Percentiles rank a stretch among this genome's conserved stretches.
These are phyloP conservation scores for Glomus cerebriforme DNA, from an alignment of 192 early-diverging fungal genomes.

Conservation along the genomic window DNA sequence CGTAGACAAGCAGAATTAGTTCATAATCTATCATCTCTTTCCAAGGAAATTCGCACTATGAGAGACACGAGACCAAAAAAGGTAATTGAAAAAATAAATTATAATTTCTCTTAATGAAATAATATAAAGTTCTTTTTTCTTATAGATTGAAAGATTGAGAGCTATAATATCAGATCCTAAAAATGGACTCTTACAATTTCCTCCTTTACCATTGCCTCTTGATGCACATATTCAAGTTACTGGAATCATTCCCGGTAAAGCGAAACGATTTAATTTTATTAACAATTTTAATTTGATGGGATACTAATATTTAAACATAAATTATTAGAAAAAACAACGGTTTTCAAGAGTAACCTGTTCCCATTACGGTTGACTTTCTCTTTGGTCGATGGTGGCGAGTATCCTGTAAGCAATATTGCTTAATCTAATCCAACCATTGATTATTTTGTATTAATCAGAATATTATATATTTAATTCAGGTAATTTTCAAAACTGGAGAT, in stretches of 20 bases:
- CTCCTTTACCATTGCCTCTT: slow-evolving; percentile 84
- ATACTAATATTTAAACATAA: slow-evolving; percentile 1
- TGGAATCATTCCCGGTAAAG: slow-evolving; percentile 78
- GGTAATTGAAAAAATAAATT: slow-evolving; percentile 42
- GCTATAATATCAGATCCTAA: slow-evolving; percentile 81
- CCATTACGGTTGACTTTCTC: slow-evolving; percentile 88
- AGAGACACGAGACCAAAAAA: slow-evolving; percentile 89
- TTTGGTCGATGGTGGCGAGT: slow-evolving; percentile 82
- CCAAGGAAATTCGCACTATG: slow-evolving; percentile 69
- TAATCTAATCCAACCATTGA: background rate
- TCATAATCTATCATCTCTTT: slow-evolving; percentile 68
- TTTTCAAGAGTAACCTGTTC: slow-evolving; percentile 91
- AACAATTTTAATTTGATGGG: background rate
- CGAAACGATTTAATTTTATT: background rate
- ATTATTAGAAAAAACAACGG: slow-evolving; percentile 67
- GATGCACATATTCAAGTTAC: slow-evolving; percentile 88
- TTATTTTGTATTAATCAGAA: slow-evolving; percentile 7
- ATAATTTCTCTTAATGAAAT: background rate
- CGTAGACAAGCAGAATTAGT: slow-evolving; percentile 86
- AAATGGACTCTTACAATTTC: slow-evolving; percentile 77
- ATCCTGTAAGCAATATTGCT: slow-evolving; percentile 59
- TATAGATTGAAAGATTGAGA: slow-evolving; percentile 80
- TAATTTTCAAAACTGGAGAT: slow-evolving; percentile 98
- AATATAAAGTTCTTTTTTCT: background rate
- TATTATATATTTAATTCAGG: slow-evolving; percentile 27